A percentile compares a stretch with the other conserved stretches of the same genome.
Conservation (phyloP, 2,329 filamentous ascomycete genomes). For the Rutstroemia sydowiana region DNA sequence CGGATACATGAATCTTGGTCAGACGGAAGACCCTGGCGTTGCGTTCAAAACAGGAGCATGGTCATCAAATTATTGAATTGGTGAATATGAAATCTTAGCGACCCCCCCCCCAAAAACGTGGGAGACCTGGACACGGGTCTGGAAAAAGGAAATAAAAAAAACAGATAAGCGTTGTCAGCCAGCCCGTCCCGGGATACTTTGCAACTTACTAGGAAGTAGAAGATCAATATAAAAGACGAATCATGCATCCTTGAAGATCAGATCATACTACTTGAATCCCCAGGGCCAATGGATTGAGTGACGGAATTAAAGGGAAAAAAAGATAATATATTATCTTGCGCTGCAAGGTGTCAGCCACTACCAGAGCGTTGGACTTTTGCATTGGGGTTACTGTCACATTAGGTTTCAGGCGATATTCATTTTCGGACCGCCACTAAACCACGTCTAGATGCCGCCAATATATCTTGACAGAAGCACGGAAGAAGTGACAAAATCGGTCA, state of each 20-base stretch:
- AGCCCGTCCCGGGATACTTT: background rate
- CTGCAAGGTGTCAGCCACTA: slow-evolving; percentile 4
- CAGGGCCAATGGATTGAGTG: background rate
- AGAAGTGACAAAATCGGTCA: background rate
- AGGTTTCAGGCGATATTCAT: slow-evolving; percentile 4
- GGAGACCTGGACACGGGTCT: slow-evolving; percentile 70
- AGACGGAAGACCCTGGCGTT: too few species aligned
- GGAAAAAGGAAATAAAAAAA: too few species aligned
- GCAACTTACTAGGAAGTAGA: too few species aligned
- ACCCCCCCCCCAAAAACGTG: too few species aligned
- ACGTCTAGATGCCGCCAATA: background rate
- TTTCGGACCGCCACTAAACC: background rate
- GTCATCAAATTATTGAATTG: too few species aligned
- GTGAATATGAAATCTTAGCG: too few species aligned
- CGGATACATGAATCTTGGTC: too few species aligned
- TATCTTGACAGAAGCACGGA: background rate
- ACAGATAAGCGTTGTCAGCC: slow-evolving; percentile 1
- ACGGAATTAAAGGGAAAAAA: too few species aligned
- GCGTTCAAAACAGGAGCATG: too few species aligned
- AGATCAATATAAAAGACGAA: slow-evolving; percentile 6
- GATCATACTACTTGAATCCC: too few species aligned
- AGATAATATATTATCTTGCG: background rate
- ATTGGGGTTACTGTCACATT: slow-evolving; percentile 4
- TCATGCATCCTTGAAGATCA: slow-evolving; percentile 1
- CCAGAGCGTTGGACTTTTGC: slow-evolving; percentile 1